These are phyloP conservation scores for Gleditsia sinensis DNA, from an alignment of 306 rosid genomes.

Conservation along the genomic window DNA sequence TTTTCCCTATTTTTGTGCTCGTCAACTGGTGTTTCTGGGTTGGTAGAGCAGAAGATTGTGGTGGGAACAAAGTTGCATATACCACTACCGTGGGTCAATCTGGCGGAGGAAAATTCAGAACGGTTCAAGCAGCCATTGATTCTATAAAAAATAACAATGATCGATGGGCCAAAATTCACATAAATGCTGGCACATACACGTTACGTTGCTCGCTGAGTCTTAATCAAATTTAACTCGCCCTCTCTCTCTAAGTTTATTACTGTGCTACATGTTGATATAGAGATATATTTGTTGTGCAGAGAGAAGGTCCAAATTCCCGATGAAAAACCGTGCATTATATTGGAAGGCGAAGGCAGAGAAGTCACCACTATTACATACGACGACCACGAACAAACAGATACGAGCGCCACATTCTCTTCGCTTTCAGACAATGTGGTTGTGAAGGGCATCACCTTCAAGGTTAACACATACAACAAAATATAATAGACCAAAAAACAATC, in stretches of 20 bases:
- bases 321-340: conserved; percentile 34
- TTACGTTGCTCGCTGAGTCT: too few species aligned
- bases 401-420: conserved; percentile 48
- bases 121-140: conserved; percentile 55
- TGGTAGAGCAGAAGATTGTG: not conserved
- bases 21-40: not conserved
- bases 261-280: not conserved
- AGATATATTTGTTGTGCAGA: conserved; percentile 1
- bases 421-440: conserved; percentile 32
- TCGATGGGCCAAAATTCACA: conserved; percentile 45
- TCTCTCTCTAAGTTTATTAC: too few species aligned
- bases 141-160: conserved; percentile 19
- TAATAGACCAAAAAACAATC: too few species aligned
- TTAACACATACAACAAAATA: not conserved
- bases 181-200: conserved; percentile 36
- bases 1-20: not conserved
- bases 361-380: conserved; percentile 29
- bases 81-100: conserved; percentile 34
- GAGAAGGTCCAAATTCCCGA: conserved; percentile 37
- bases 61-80: not conserved
- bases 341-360: conserved; percentile 37
- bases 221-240: too few species aligned
- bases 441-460: conserved; percentile 43
- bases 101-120: conserved; percentile 30
- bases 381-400: conserved; percentile 37